These are phyloP conservation scores for Daldinia bambusicola DNA, from an alignment of 495 filamentous ascomycete genomes.

Conservation along the genomic window DNA sequence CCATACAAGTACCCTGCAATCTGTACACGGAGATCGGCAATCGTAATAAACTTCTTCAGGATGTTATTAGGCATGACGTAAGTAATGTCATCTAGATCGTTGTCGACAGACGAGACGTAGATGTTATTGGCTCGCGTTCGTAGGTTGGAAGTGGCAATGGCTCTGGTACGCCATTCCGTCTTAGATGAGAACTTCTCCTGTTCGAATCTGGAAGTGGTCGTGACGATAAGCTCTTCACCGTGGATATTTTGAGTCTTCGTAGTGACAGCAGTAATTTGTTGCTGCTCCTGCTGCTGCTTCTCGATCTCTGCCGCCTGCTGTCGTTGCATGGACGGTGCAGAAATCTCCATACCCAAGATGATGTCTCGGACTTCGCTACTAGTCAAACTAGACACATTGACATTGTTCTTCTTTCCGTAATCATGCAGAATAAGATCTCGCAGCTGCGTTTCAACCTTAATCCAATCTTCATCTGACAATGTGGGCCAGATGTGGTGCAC, in stretches of 20 bases:
- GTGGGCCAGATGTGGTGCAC: constrained; percentile 99
- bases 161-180: constrained; percentile 97
- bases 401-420: constrained; percentile 99
- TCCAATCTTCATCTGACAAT: constrained; percentile 96
- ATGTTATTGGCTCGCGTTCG: constrained; percentile 97
- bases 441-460: constrained; percentile 96
- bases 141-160: constrained; percentile 95
- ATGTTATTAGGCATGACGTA: constrained; percentile 99
- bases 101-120: constrained; percentile 95
- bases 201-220: constrained; percentile 96
- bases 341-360: constrained; percentile 99
- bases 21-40: constrained; percentile 96
- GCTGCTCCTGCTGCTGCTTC: constrained; percentile 97
- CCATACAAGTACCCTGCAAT: constrained; percentile 97
- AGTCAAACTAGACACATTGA: constrained; percentile 96
- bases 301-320: constrained; percentile 99
- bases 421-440: constrained; percentile 97
- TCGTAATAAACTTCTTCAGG: constrained; percentile 97
- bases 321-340: constrained; percentile 95
- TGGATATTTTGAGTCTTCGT: constrained; percentile 98
- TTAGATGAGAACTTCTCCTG: constrained; percentile 98
- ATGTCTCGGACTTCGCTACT: constrained; percentile 98
- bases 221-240: constrained; percentile 98
- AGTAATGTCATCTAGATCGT: constrained; percentile 82
- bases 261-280: constrained; percentile 95